Conservation (phyloP, 768 basidiomycete species). For the Russula olivacea region DNA sequence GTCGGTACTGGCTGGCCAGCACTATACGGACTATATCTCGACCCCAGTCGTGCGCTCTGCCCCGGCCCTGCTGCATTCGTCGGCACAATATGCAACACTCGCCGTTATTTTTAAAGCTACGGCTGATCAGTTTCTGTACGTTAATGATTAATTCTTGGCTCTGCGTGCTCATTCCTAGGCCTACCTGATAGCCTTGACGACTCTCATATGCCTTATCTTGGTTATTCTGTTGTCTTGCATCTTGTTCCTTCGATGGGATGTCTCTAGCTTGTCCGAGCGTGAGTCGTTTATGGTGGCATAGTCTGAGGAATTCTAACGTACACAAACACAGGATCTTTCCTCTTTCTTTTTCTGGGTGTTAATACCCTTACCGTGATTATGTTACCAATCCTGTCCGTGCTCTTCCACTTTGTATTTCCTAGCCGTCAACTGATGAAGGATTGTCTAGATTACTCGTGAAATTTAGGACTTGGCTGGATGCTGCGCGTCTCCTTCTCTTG, state of each 20-base stretch:
- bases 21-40: conserved; percentile 1
- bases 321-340: conserved; percentile 37
- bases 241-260: conserved; percentile 43
- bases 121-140: conserved; percentile 29
- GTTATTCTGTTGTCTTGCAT: conserved; percentile 42
- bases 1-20: conserved; percentile 20
- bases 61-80: background rate
- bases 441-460: conserved; percentile 38
- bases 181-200: conserved; percentile 37
- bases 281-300: conserved; percentile 25
- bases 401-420: conserved; percentile 10
- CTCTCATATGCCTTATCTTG: conserved; percentile 45
- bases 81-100: conserved; percentile 26
- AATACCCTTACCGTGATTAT: conserved; percentile 38
- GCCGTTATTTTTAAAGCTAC: conserved; percentile 27
- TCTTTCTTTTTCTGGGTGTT: conserved; percentile 40
- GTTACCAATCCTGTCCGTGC: conserved; percentile 41
- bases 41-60: background rate
- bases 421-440: conserved; percentile 22
- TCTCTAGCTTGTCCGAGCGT: conserved; percentile 44
- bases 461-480: conserved; percentile 52
- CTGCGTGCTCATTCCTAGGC: conserved; percentile 2
- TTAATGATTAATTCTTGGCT: background rate
- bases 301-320: background rate
- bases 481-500: conserved; percentile 44